Percentiles rank a stretch among this genome's conserved stretches.
phyloP scores from a whole-genome alignment of 148 eudicot species.

The Oxyria digyna region DNA sequence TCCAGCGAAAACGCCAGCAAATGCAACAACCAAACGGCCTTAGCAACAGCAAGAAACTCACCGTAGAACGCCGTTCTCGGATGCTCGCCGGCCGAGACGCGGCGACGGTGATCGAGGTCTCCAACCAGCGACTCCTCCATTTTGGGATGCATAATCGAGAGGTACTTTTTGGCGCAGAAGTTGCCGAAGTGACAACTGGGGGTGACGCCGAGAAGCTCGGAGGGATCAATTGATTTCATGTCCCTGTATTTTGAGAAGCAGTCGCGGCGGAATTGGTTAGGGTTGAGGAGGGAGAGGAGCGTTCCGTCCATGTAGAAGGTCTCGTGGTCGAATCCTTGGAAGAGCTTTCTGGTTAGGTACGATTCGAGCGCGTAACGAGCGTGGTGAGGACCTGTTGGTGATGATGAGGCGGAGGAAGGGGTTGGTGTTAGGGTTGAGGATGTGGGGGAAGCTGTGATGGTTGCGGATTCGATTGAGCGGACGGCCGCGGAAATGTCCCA shows the following conservation, averaged over 20 bases:
- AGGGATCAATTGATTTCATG: conserved; percentile 92
- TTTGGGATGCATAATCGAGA: conserved; percentile 74
- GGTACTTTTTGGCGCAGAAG: conserved; percentile 70
- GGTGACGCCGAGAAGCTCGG: conserved; percentile 76
- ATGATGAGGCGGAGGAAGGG: conserved; percentile 10
- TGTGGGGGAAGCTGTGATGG: conserved; percentile 17
- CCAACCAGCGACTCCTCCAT: conserved; percentile 97
- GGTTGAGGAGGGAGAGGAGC: conserved; percentile 73
- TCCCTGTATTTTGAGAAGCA: conserved; percentile 80
- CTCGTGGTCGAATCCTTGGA: conserved; percentile 94
- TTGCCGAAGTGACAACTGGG: conserved; percentile 81
- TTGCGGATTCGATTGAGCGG: conserved; percentile 70
- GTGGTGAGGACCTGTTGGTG: conserved; percentile 37
- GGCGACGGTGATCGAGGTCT: conserved; percentile 70
- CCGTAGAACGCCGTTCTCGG: conserved; percentile 79
- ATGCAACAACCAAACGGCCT: conserved; percentile 91
- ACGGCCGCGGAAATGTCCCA: conserved; percentile 91
- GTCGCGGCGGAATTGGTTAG: conserved; percentile 63
- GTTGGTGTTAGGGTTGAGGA: conserved; percentile 1
- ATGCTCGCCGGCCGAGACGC: conserved; percentile 55
- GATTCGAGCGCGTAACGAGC: conserved; percentile 84
- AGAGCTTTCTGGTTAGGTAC: conserved; percentile 65
- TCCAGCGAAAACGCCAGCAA: conserved; percentile 82
- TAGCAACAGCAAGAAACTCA: conserved; percentile 63
- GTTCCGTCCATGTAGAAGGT: conserved; percentile 98